These are phyloP conservation scores for Globisporangium cederbergense DNA, from an alignment of 352 stramenopile species.

Conservation along the genomic window DNA sequence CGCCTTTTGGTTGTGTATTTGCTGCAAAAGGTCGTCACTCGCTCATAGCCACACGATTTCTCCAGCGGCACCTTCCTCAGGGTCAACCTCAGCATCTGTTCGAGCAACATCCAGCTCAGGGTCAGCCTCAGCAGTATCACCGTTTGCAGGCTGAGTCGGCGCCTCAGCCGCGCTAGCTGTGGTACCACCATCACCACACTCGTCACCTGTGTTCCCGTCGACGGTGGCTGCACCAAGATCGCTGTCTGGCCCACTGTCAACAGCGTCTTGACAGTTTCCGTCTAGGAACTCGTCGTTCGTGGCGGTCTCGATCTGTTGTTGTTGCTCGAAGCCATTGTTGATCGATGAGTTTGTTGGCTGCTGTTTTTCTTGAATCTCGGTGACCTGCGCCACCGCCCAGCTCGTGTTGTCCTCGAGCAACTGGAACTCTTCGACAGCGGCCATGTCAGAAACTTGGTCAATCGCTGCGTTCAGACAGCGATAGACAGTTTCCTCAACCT, in stretches of 20 bases:
- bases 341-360: background rate
- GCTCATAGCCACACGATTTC: background rate
- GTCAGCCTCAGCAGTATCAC: background rate
- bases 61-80: background rate
- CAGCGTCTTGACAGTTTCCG: background rate
- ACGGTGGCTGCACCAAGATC: background rate
- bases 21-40: background rate
- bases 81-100: background rate
- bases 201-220: background rate
- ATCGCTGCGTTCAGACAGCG: slow-evolving; percentile 26
- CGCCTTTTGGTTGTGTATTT: background rate
- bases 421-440: slow-evolving; percentile 18
- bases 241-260: background rate
- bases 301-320: background rate
- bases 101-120: no score
- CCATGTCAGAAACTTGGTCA: slow-evolving; percentile 27
- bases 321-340: background rate
- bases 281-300: background rate
- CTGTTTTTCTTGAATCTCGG: slow-evolving; percentile 7
- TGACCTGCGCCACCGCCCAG: background rate
- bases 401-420: slow-evolving; percentile 14
- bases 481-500: slow-evolving; percentile 25
- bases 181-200: background rate
- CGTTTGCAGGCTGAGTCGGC: background rate
- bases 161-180: background rate